Evolutionary conservation across 169 alveolate species (phyloP).

Genomic region (Neospora caninum): DNA sequence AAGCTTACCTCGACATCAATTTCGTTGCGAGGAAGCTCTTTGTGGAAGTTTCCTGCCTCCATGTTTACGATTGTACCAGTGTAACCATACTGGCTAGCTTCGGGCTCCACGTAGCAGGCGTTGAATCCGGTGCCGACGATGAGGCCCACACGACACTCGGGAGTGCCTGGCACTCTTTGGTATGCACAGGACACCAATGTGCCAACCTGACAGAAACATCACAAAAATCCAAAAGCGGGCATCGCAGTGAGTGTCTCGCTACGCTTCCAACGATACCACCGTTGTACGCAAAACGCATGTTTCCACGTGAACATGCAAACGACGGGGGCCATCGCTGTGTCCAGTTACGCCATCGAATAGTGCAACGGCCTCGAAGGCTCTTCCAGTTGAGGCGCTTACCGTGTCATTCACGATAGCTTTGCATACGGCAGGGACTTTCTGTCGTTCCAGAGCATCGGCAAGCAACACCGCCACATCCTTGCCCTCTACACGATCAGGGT

Average conservation of each 20-base stretch:
- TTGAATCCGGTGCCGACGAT: slow-evolving; percentile 91
- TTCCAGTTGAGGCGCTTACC: neutral
- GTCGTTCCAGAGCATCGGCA: slow-evolving; percentile 84
- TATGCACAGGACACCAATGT: slow-evolving; percentile 90
- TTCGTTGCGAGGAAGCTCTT: slow-evolving; percentile 84
- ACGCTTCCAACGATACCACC: neutral
- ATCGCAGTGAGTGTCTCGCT: neutral
- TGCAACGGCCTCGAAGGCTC: no score
- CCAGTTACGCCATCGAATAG: no score
- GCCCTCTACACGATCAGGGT: slow-evolving; percentile 90
- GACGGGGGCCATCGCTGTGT: neutral
- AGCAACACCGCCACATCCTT: slow-evolving; percentile 87
- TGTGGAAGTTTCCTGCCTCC: slow-evolving; percentile 89
- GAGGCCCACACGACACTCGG: slow-evolving; percentile 85
- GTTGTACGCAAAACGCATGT: no score
- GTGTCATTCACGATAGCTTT: slow-evolving; percentile 88
- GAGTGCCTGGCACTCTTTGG: slow-evolving; percentile 78
- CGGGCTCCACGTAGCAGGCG: slow-evolving; percentile 89
- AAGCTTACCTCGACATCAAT: slow-evolving; percentile 84
- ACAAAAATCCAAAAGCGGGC: neutral
- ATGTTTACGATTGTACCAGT: slow-evolving; percentile 85
- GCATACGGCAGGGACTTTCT: slow-evolving; percentile 80
- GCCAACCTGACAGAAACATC: slow-evolving; percentile 77
- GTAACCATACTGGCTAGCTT: slow-evolving; percentile 82
- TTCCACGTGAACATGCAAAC: no score